A percentile compares a stretch with the other conserved stretches of the same genome.
These are phyloP conservation scores for Plasmodium vinckei DNA, from an alignment of 169 alveolate genomes.

Conservation along the genomic window DNA sequence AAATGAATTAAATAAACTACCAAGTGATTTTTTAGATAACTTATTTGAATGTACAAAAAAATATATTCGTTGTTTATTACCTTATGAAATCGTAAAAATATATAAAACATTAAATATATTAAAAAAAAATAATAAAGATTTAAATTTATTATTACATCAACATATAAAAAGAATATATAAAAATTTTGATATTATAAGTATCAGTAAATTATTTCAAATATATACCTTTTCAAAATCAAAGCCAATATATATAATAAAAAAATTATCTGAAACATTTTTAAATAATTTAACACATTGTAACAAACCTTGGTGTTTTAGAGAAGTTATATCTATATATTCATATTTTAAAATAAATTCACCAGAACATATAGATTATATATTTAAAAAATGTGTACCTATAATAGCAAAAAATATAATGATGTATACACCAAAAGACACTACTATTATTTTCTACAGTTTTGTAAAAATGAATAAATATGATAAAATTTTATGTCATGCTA, in stretches of 20 bases:
- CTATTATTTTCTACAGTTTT: constrained; percentile 37
- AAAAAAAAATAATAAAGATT: constrained; percentile 28
- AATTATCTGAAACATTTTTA: constrained; percentile 29
- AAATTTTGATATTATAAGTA: constrained; percentile 55
- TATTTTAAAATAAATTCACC: constrained; percentile 30
- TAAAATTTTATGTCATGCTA: constrained; percentile 22
- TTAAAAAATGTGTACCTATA: constrained; percentile 43
- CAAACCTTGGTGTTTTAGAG: constrained; percentile 64
- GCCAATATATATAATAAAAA: constrained; percentile 43
- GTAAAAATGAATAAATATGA: constrained; percentile 41
- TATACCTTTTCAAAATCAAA: constrained; percentile 23
- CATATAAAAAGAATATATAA: constrained; percentile 65
- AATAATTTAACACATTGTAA: neutral
- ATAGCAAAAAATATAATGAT: constrained; percentile 25
- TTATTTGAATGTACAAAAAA: constrained; percentile 66
- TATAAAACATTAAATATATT: constrained; percentile 46
- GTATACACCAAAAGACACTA: constrained; percentile 55
- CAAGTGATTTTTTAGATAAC: constrained; percentile 56
- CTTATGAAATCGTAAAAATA: constrained; percentile 50
- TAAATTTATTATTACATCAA: constrained; percentile 55
- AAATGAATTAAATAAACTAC: constrained; percentile 48
- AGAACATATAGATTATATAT: constrained; percentile 13
- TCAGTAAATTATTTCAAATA: constrained; percentile 60
- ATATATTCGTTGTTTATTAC: constrained; percentile 54
- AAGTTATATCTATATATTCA: constrained; percentile 45